Evolutionary conservation across 139 green algal genomes (phyloP).

Genomic region (Closterium sp.): DNA sequence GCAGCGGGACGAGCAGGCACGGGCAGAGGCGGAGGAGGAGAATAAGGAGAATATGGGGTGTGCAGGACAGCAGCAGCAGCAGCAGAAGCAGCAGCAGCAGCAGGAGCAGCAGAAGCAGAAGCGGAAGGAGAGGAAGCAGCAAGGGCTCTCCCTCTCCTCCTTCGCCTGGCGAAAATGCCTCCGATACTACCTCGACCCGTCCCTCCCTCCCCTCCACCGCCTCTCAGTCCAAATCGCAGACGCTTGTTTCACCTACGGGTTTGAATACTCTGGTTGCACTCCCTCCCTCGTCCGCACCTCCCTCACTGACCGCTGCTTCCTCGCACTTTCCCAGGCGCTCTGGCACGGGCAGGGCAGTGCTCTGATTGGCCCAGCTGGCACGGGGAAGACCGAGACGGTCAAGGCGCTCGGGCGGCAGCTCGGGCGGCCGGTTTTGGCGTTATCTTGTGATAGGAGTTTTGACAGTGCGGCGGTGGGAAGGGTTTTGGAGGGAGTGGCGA

Average conservation of each 20-base stretch:
- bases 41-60: not conserved
- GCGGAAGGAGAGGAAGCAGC: not conserved
- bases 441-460: constrained; percentile 31
- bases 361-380: constrained; percentile 35
- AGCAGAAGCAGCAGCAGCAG: not conserved
- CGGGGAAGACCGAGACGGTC: constrained; percentile 49
- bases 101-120: not conserved
- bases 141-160: not conserved
- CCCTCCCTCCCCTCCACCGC: not conserved
- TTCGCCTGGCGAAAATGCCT: constrained; percentile 30
- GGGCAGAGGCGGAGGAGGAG: not conserved
- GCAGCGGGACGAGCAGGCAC: not conserved
- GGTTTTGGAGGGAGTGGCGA: constrained; percentile 20
- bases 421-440: constrained; percentile 35
- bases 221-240: constrained; percentile 41
- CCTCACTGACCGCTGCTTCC: constrained; percentile 50
- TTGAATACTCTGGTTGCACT: constrained; percentile 30
- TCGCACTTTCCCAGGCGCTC: constrained; percentile 47
- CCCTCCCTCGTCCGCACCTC: constrained; percentile 41
- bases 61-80: not conserved
- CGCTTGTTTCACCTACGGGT: constrained; percentile 36
- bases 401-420: constrained; percentile 34
- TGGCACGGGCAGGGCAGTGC: constrained; percentile 4
- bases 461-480: constrained; percentile 17
- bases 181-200: constrained; percentile 7